Base-by-base conservation (phyloP, 768 basidiomycete species). In the Stropharia rugosoannulata region DNA sequence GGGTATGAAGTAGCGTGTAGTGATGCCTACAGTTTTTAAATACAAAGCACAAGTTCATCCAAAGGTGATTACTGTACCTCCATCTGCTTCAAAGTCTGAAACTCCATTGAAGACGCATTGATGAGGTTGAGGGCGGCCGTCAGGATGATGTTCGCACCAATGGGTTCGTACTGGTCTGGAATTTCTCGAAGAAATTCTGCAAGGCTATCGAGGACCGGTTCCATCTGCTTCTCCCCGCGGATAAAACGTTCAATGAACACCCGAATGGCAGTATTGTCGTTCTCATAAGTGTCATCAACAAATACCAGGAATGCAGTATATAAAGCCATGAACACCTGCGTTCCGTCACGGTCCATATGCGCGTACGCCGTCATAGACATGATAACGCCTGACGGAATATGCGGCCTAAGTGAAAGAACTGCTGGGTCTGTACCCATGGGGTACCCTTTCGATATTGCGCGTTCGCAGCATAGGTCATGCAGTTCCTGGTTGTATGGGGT, bases 301-400 rank as follows among this genome's bases (percentile, higher is more conserved):
- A 62, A 72, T 47, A 70, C 69, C n/a, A 65, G 49, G 43, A 68
- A 73, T 0, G 75, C 68, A 1, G 77, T 78, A 58, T 68, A 78
- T 8, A 78, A 63, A 3, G 75, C 70, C 29, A 78, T 72, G 55
- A 69, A 66, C 5, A 74, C 65, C 47, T 64, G 64, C 1, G 66
- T 68, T 32, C 70, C 56, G 49, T 61, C 48, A 59, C 67, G 49
- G 8, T 49, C 45, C 6, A 77, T 61, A 56, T 76, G 75, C 0
- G 47, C 56, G 27, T 70, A 72, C 1, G 67, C 64, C 1, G 58
- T 67, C 8, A 51, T 51, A 19, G 65, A 64, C 40, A 70, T 72
- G 19, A 60, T 48, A 36, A 69, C 70, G 1, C 73, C 75, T 2
- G 62, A 58, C 7, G 65, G 65, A 37, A 76, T 62, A 46, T 65